A percentile compares a stretch with the other conserved stretches of the same genome.
Conservation (phyloP, 441 rosid genomes). For the Populus hybrid region DNA sequence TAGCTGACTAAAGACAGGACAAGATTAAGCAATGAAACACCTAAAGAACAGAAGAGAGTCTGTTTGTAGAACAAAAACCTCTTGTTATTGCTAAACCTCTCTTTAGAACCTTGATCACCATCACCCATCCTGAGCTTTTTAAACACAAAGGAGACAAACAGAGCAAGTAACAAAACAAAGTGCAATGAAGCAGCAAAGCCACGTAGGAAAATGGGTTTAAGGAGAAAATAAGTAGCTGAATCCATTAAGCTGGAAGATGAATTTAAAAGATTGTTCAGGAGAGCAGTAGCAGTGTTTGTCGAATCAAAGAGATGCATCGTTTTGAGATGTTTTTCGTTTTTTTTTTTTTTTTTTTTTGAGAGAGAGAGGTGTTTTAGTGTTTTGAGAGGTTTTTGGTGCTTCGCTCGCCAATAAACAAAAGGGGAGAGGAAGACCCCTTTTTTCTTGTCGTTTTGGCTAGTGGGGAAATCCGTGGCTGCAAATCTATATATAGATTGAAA, state of each 20-base stretch:
- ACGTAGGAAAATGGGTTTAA: conserved; percentile 41
- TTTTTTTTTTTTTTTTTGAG: neutral
- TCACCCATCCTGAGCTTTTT: conserved; percentile 26
- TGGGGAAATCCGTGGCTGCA: neutral
- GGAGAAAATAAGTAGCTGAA: conserved; percentile 36
- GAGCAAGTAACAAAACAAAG: conserved; percentile 44
- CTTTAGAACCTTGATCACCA: conserved; percentile 32
- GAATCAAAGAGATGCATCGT: conserved; percentile 16
- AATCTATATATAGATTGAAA: neutral
- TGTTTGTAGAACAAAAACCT: conserved; percentile 32
- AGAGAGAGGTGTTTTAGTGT: neutral
- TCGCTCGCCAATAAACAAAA: too few species aligned
- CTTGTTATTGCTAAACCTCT: conserved; percentile 17
- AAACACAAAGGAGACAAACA: conserved; percentile 40
- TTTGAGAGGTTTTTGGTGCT: conserved; percentile 4
- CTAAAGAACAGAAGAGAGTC: conserved; percentile 46
- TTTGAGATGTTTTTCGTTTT: neutral
- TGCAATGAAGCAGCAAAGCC: conserved; percentile 50
- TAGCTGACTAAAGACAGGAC: conserved; percentile 41
- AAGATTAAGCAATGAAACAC: conserved; percentile 47
- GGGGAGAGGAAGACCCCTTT: too few species aligned
- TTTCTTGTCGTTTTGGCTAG: neutral
- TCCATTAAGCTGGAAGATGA: conserved; percentile 24
- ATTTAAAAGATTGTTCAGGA: conserved; percentile 15
- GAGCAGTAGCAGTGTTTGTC: too few species aligned